Evolutionary conservation across 805 yeast species (phyloP).

Genomic region (Metschnikowia proteae): DNA sequence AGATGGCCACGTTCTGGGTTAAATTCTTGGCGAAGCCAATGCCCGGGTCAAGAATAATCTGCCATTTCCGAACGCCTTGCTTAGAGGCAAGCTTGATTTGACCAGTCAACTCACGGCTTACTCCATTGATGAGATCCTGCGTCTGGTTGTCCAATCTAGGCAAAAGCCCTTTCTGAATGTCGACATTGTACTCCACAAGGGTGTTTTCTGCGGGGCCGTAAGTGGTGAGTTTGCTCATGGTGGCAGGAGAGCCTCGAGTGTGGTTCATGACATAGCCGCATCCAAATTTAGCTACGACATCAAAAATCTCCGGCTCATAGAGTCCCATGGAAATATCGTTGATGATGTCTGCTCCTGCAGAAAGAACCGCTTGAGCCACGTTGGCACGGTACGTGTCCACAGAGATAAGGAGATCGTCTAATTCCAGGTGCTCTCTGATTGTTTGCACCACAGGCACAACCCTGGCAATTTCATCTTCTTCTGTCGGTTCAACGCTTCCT

Average conservation of each 20-base stretch:
- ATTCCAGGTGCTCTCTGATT: constrained; percentile 43
- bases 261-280: constrained; percentile 83
- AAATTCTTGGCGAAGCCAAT: constrained; percentile 88
- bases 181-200: constrained; percentile 34
- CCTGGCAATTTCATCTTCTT: constrained; percentile 64
- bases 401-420: constrained; percentile 54
- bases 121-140: constrained; percentile 46
- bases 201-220: constrained; percentile 45
- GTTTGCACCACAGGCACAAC: constrained; percentile 67
- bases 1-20: constrained; percentile 63
- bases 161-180: constrained; percentile 10
- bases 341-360: constrained; percentile 83
- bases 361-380: constrained; percentile 68
- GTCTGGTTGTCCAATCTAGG: constrained; percentile 19
- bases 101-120: constrained; percentile 60
- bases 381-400: constrained; percentile 81
- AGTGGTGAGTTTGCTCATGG: constrained; percentile 59
- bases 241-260: constrained; percentile 74
- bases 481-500: constrained; percentile 58
- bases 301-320: constrained; percentile 62
- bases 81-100: constrained; percentile 54
- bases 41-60: constrained; percentile 90
- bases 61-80: constrained; percentile 81
- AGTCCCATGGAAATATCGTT: constrained; percentile 86
- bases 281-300: constrained; percentile 61